Percentiles rank a stretch among this genome's conserved stretches.
phyloP scores from a whole-genome alignment of 2,329 filamentous ascomycete species.

The Nemania abortiva region DNA sequence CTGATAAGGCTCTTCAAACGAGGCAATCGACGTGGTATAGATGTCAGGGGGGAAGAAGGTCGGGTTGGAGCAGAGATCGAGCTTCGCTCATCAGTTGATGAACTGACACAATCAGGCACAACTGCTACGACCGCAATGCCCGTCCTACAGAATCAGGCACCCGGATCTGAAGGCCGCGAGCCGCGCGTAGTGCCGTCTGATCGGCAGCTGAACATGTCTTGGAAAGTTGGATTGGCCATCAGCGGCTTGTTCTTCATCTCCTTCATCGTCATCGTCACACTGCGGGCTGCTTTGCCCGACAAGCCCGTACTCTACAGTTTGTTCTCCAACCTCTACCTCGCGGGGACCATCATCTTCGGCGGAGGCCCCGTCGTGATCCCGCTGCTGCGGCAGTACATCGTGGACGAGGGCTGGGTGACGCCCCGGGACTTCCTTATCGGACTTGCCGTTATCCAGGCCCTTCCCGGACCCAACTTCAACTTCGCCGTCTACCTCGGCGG shows the following conservation, averaged over 20 bases:
- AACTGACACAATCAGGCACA: no score
- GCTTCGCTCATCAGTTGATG: no score
- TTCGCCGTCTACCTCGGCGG: conserved; percentile 19
- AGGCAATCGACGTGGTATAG: no score
- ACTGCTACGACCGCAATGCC: no score
- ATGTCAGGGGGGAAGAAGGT: no score
- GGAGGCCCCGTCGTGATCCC: conserved; percentile 75
- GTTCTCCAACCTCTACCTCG: conserved; percentile 80
- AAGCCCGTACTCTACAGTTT: conserved; percentile 67
- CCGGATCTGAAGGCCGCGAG: conserved; percentile 34
- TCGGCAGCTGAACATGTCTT: conserved; percentile 54
- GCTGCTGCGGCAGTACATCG: conserved; percentile 71
- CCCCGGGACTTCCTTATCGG: conserved; percentile 79
- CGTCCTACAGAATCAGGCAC: no score
- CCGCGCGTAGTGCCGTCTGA: conserved; percentile 52
- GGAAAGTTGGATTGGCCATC: conserved; percentile 58
- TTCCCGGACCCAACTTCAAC: conserved; percentile 71
- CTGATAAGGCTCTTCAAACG: no score
- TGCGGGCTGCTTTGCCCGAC: conserved; percentile 57
- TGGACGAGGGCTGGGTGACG: conserved; percentile 76
- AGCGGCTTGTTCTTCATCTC: conserved; percentile 64
- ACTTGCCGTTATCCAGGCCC: conserved; percentile 77
- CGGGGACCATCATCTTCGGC: conserved; percentile 76
- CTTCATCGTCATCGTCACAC: conserved; percentile 68
- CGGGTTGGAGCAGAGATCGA: no score